Percentiles rank a stretch among this genome's conserved stretches.
Conservation (phyloP, 805 yeast genomes). For the Cyberlindnera japonica region DNA sequence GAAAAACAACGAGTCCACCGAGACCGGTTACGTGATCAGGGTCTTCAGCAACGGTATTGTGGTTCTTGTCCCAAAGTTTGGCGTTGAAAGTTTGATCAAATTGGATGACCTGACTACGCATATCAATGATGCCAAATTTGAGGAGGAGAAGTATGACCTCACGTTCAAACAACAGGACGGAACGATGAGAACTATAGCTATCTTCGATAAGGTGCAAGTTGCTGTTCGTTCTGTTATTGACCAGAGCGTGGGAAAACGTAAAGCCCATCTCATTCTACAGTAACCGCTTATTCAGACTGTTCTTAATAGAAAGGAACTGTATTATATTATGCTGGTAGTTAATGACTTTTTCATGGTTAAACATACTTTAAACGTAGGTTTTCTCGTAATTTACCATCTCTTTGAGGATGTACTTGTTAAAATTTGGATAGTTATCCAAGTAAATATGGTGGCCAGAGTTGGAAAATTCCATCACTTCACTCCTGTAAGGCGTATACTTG, state of each 20-base stretch:
- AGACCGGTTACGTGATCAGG: conserved; percentile 88
- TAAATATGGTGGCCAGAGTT: conserved; percentile 79
- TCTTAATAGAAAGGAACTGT: too few species aligned
- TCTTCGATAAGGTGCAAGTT: conserved; percentile 84
- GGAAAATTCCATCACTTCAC: conserved; percentile 40
- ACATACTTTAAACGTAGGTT: conserved; percentile 3
- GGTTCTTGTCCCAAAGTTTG: conserved; percentile 91
- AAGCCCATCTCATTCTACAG: conserved; percentile 64
- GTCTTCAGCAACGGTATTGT: conserved; percentile 94
- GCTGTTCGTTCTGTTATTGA: conserved; percentile 79
- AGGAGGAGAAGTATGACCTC: conserved; percentile 75
- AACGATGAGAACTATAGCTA: conserved; percentile 47
- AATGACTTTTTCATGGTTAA: background rate
- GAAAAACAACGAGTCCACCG: conserved; percentile 74
- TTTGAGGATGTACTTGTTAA: conserved; percentile 46
- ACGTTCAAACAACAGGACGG: conserved; percentile 50
- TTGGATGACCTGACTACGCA: conserved; percentile 70
- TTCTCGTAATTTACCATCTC: conserved; percentile 44
- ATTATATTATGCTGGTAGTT: too few species aligned
- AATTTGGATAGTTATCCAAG: conserved; percentile 55
- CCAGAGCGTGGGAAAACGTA: conserved; percentile 87
- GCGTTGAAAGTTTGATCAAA: conserved; percentile 90
- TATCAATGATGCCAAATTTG: conserved; percentile 56
- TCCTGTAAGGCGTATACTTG: conserved; percentile 20
- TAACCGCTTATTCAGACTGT: background rate